Base-by-base conservation (phyloP, 2,329 filamentous ascomycete genomes). In the Beauveria medogensis region DNA sequence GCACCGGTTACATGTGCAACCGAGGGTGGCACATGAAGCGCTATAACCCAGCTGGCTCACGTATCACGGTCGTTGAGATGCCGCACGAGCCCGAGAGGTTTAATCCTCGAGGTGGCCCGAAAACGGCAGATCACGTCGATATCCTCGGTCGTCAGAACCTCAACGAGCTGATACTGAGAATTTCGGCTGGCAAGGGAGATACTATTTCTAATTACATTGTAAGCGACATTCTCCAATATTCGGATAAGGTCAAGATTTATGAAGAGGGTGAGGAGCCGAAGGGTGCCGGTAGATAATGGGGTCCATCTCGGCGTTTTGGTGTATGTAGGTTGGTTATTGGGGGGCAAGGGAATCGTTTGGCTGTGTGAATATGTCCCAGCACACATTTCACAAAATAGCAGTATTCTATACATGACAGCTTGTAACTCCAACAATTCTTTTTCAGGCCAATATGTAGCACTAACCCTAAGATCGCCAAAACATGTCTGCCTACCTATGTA, bases 1-100 rank as follows among this genome's bases (percentile, higher is more conserved):
- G 90, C 67, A 85, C 86, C 1, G 94, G 93, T 2, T 99, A 97
- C 72, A 97, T 99, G 94, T 99, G 94, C 73, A 89, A 91, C 67
- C 91, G 88, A 68, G 94, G 94, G 3, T 99, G 94, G 94, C 86
- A 87, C 62, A 89, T 97, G 74, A 92, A 91, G 74, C 83, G 94
- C 41, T 99, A 95, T 72, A 99, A 99, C 69, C 94, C 94, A 0
- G 89, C 91, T 0, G 87, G 88, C 2, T 82, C 88, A 37, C 85
- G 91, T 68, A 78, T 99, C 64, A 95, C 86, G 46, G 90, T 92
- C 0, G 92, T 89, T 63, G 94, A 99, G 77, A 99, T 99, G 94
- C 90, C 88, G 1, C 94, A 99, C 70, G 92, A 97, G 69, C 94
- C 94, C 1, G 93, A 97, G 67, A 79, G 91, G 20, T 99, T 97